A percentile compares a stretch with the other conserved stretches of the same genome.
These are phyloP conservation scores for Flaveria brownii DNA, from an alignment of 129 eudicot species.

Conservation along the genomic window DNA sequence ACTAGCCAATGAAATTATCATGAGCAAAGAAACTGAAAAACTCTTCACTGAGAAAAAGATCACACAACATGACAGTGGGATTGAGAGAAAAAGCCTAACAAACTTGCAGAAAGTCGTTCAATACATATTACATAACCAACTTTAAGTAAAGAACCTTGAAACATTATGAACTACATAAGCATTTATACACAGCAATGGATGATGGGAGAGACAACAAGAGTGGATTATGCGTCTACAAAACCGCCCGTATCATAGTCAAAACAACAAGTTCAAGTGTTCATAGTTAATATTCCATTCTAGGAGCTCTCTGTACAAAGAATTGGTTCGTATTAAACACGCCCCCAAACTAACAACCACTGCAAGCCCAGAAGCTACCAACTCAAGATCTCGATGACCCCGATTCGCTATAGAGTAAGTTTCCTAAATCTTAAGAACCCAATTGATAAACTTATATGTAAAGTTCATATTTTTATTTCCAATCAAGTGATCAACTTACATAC, in stretches of 20 bases:
- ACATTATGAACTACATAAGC: no score
- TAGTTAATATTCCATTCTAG: not conserved
- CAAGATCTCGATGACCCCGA: slow-evolving; percentile 9
- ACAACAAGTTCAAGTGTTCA: not conserved
- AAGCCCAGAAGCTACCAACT: slow-evolving; percentile 10
- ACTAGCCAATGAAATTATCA: no score
- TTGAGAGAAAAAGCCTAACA: not conserved
- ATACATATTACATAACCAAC: no score
- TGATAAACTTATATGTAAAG: not conserved
- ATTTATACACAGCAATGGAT: not conserved
- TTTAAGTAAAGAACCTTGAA: no score
- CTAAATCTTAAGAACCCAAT: not conserved
- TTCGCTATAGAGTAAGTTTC: not conserved
- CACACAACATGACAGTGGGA: not conserved
- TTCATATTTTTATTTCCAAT: not conserved
- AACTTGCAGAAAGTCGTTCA: not conserved
- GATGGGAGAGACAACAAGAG: no score
- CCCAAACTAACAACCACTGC: not conserved
- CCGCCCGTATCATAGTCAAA: not conserved
- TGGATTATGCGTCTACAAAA: not conserved
- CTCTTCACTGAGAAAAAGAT: not conserved
- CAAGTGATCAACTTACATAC: not conserved
- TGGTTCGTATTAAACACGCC: not conserved
- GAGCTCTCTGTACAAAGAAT: not conserved
- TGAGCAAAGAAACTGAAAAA: no score